Evolutionary conservation across 352 stramenopile genomes (phyloP).

Genomic region (Pelagophyceae sp.): DNA sequence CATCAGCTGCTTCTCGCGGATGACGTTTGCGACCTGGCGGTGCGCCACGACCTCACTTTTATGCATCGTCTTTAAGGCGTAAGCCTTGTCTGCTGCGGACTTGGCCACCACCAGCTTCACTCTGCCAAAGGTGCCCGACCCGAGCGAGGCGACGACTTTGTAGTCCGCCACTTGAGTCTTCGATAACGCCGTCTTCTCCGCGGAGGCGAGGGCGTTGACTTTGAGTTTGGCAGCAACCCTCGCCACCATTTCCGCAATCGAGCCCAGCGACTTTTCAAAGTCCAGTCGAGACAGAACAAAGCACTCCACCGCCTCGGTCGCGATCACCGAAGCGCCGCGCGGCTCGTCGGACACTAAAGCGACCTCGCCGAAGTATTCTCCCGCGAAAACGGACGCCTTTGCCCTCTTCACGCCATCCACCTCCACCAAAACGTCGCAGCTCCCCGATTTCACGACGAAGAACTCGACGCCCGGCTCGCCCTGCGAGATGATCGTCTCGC

Average conservation of each 20-base stretch:
- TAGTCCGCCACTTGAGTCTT: slow-evolving; percentile 23
- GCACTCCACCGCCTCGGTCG: slow-evolving; percentile 49
- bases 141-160: slow-evolving; percentile 49
- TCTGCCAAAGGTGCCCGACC: slow-evolving; percentile 84
- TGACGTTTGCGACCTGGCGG: slow-evolving; percentile 93
- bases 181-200: neutral
- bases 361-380: slow-evolving; percentile 88
- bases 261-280: slow-evolving; percentile 55
- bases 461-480: slow-evolving; percentile 26
- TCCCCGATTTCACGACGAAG: slow-evolving; percentile 26
- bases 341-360: slow-evolving; percentile 78
- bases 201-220: neutral
- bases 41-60: slow-evolving; percentile 91
- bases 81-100: slow-evolving; percentile 74
- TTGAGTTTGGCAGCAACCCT: no score
- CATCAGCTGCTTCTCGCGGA: slow-evolving; percentile 98
- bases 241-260: neutral
- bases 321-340: slow-evolving; percentile 74
- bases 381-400: slow-evolving; percentile 44
- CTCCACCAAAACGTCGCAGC: slow-evolving; percentile 55
- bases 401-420: slow-evolving; percentile 40
- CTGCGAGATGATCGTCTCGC: slow-evolving; percentile 34
- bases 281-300: slow-evolving; percentile 63
- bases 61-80: slow-evolving; percentile 88
- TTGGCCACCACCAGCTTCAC: slow-evolving; percentile 75